Evolutionary conservation across 2,329 filamentous ascomycete genomes (phyloP).

Genomic region (Lasiodiplodia theobromae): DNA sequence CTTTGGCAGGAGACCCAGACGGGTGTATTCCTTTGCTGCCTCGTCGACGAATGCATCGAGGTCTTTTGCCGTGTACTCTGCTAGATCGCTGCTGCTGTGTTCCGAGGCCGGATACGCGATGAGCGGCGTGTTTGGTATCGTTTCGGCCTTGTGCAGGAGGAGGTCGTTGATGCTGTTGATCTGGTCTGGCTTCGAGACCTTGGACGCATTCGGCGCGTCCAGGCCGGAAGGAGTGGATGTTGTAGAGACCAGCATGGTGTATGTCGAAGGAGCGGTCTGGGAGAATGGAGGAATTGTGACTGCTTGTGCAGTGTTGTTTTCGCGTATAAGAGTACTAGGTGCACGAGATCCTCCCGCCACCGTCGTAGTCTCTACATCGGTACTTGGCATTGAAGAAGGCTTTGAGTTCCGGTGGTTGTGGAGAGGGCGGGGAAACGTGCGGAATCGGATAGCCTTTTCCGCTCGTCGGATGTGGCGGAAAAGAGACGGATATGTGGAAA

Average conservation of each 20-base stretch:
- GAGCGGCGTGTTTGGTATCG: slow-evolving; percentile 33
- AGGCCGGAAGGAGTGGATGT: slow-evolving; percentile 1
- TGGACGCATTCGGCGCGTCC: slow-evolving; percentile 17
- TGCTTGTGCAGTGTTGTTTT: not conserved
- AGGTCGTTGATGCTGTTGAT: slow-evolving; percentile 28
- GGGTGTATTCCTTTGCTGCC: slow-evolving; percentile 35
- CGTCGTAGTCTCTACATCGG: not conserved
- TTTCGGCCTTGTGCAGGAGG: slow-evolving; percentile 22
- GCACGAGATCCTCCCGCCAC: not conserved
- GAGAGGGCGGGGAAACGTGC: slow-evolving; percentile 10
- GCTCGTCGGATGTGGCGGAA: slow-evolving; percentile 1
- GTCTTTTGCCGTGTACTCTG: slow-evolving; percentile 39
- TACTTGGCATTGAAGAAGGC: slow-evolving; percentile 24
- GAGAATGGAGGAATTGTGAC: not conserved
- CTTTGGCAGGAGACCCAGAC: slow-evolving; percentile 36
- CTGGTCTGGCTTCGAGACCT: slow-evolving; percentile 18
- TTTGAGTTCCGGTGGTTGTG: not conserved
- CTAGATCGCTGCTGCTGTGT: slow-evolving; percentile 36
- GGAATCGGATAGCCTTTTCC: slow-evolving; percentile 21
- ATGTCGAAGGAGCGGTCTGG: not conserved
- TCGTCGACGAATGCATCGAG: slow-evolving; percentile 39
- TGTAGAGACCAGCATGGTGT: slow-evolving; percentile 7
- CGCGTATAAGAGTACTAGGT: not conserved
- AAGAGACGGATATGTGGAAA: not conserved
- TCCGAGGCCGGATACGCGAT: slow-evolving; percentile 36